A percentile compares a stretch with the other conserved stretches of the same genome.
phyloP scores from a whole-genome alignment of 2,329 filamentous ascomycete species.

The Aspergillus fijiensis region DNA sequence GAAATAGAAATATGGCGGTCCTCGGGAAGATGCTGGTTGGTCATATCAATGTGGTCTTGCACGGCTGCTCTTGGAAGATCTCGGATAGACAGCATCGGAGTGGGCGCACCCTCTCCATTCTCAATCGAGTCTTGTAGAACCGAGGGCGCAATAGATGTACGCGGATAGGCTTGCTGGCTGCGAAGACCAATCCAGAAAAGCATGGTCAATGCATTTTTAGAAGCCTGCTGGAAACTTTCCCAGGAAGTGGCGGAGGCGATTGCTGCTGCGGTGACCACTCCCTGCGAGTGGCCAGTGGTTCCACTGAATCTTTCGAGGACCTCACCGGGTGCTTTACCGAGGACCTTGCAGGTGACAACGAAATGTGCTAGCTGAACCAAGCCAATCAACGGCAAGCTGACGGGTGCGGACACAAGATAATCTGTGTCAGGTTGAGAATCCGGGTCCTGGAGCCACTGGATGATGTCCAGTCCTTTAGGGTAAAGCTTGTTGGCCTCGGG shows the following conservation, averaged over 20 bases:
- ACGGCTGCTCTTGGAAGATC: constrained; percentile 85
- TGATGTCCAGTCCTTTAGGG: constrained; percentile 91
- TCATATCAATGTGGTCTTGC: constrained; percentile 94
- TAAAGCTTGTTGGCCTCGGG: constrained; percentile 91
- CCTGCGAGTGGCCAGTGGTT: constrained; percentile 94
- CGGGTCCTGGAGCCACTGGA: constrained; percentile 85
- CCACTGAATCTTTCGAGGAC: constrained; percentile 81
- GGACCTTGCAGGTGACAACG: constrained; percentile 85
- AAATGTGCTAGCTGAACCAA: constrained; percentile 96
- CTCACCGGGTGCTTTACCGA: constrained; percentile 86
- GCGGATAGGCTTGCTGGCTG: constrained; percentile 95
- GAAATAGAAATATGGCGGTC: constrained; percentile 95
- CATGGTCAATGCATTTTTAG: constrained; percentile 79
- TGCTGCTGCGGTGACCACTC: constrained; percentile 87
- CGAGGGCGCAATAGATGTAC: constrained; percentile 86
- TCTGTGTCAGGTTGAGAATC: constrained; percentile 91
- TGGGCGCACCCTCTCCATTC: constrained; percentile 90
- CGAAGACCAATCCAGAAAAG: constrained; percentile 98
- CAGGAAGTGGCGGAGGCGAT: constrained; percentile 89
- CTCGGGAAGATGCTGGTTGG: constrained; percentile 90
- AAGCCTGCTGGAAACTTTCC: constrained; percentile 83
- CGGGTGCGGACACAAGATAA: constrained; percentile 89
- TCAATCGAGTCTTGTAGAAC: constrained; percentile 91
- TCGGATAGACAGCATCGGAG: constrained; percentile 96
- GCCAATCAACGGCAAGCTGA: constrained; percentile 94